phyloP scores from a whole-genome alignment of 2,329 filamentous ascomycete genomes.

The Botrytis pseudocinerea region DNA sequence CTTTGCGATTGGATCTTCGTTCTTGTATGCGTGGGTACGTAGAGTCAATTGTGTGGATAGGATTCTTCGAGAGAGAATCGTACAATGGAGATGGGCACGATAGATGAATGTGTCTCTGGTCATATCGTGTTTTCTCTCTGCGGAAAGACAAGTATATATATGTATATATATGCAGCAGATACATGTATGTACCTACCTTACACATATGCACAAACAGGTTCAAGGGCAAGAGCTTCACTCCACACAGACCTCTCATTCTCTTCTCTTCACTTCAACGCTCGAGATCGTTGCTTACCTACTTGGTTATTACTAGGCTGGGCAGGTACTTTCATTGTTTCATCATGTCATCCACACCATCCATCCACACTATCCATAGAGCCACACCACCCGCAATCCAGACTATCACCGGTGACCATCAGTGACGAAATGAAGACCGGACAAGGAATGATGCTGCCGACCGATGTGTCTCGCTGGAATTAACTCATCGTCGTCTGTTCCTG shows the following conservation, averaged over 20 bases:
- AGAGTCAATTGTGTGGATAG: background rate
- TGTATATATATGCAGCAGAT: too few species aligned
- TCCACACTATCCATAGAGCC: too few species aligned
- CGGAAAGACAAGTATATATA: background rate
- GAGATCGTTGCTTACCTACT: background rate
- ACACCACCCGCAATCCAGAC: too few species aligned
- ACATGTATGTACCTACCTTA: too few species aligned
- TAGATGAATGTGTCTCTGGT: background rate
- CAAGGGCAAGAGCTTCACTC: background rate
- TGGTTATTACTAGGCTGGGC: background rate
- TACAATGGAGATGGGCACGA: background rate
- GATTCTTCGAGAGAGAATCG: background rate
- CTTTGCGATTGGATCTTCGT: background rate
- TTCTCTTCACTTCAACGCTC: background rate
- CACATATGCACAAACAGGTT: background rate
- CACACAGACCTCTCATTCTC: background rate
- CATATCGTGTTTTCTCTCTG: background rate
- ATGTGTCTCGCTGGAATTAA: too few species aligned
- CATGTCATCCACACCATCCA: too few species aligned
- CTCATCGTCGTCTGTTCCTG: too few species aligned
- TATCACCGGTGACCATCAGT: too few species aligned
- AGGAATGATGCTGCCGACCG: too few species aligned
- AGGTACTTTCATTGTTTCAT: background rate
- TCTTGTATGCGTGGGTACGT: background rate
- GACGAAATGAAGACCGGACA: too few species aligned